Conservation (phyloP, 2,329 filamentous ascomycete species). For the Aspergillus sp. region DNA sequence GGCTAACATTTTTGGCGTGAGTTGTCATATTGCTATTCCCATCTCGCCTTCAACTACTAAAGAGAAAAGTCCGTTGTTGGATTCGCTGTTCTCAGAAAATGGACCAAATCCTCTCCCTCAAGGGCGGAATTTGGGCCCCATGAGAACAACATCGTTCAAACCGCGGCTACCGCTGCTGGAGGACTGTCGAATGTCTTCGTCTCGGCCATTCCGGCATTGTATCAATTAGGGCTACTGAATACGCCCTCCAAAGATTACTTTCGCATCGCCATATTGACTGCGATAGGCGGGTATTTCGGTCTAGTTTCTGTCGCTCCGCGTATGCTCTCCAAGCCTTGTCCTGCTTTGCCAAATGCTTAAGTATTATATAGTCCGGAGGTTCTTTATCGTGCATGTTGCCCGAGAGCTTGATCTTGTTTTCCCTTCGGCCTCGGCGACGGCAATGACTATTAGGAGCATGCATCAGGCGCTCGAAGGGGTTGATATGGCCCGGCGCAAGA, state of each 20-base stretch:
- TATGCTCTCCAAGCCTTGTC: background rate
- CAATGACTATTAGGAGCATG: conserved; percentile 6
- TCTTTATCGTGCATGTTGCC: conserved; percentile 4
- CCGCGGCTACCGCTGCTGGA: conserved; percentile 4
- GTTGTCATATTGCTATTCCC: background rate
- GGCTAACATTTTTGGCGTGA: conserved; percentile 8
- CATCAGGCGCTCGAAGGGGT: background rate
- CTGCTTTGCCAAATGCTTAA: background rate
- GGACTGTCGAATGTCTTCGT: conserved; percentile 6
- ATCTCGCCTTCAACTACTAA: background rate
- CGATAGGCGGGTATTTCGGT: conserved; percentile 2
- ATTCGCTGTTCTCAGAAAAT: conserved; percentile 2
- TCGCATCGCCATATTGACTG: background rate
- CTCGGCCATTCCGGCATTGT: conserved; percentile 3
- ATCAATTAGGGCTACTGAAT: conserved; percentile 2
- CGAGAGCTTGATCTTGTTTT: conserved; percentile 3
- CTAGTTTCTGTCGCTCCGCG: conserved; percentile 3
- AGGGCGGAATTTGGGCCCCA: conserved; percentile 3
- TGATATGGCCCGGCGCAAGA: background rate
- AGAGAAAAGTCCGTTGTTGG: conserved; percentile 3
- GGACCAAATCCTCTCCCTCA: background rate
- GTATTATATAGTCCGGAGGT: background rate
- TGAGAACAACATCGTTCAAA: conserved; percentile 8
- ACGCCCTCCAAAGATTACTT: conserved; percentile 1
- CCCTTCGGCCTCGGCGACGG: conserved; percentile 3